Base-by-base conservation (phyloP, 805 yeast species). In the Spathaspora girioi region DNA sequence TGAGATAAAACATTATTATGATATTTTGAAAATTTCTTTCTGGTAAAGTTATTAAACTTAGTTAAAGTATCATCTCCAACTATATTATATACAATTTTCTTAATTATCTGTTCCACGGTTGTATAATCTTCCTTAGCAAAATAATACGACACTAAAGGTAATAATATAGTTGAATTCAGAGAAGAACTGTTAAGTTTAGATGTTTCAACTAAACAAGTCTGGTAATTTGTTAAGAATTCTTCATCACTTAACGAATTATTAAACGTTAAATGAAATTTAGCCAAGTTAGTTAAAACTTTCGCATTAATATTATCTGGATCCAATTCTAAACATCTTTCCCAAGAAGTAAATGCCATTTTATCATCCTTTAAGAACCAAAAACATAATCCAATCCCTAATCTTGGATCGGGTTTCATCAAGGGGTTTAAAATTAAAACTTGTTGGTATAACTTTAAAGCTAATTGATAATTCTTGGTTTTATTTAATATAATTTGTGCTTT, bases 311-410 rank as follows among this genome's bases (percentile, higher is more conserved):
- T 82, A 20, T 72, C 63, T 3, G 86, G 83, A 55, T 86, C 81
- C 42, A 93, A 67, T 63, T 85, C 87, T 31, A 84, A 69, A 1
- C 89, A 79, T 61, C 97, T 80, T 55, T 81, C 79, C 97, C 98
- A 94, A 0, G 98, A 86, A 47, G 73, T 71, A 6, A 79, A 62
- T 0, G 99, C 98, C 73, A 89, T 79, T 48, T 79, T 79, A 56
- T 81, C 80, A 65, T 89, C 96, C 48, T 86, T 86, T 54, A 94
- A 72, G 54, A 81, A 81, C 97, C 97, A 94, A 64, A 85, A 93
- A 67, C 97, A 92, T 56, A 94, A 72, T 35, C 99, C 99, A 54
- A 93, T 82, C 27, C 98, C 99, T 54, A 94, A 79, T 67, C 99
- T 78, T 17, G 97, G 96, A 70, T 93, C 97, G 4, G 98, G 97